Percentiles rank a stretch among this genome's conserved stretches.
Conservation (phyloP, 2,329 filamentous ascomycete species). For the Aspergillus transmontanensis region DNA sequence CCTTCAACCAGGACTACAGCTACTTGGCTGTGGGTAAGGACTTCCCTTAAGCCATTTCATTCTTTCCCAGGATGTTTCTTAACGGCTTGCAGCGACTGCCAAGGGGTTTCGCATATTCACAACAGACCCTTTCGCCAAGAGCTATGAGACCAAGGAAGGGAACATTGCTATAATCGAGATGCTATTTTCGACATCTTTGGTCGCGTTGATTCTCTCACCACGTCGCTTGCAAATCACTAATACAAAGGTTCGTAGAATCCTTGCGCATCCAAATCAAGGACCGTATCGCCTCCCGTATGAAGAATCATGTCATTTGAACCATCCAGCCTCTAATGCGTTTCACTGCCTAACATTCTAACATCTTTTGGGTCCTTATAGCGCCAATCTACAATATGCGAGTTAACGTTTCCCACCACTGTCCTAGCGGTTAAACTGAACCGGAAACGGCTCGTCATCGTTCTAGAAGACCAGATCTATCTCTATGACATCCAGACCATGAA, state of each 20-base stretch:
- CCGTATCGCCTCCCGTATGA: slow-evolving; percentile 5
- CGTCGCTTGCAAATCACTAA: slow-evolving; percentile 94
- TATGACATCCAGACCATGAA: slow-evolving; percentile 99
- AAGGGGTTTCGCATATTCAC: slow-evolving; percentile 96
- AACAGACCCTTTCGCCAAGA: slow-evolving; percentile 93
- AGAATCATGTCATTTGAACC: neutral
- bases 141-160: slow-evolving; percentile 90
- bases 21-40: slow-evolving; percentile 86
- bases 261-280: slow-evolving; percentile 4
- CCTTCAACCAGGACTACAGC: slow-evolving; percentile 98
- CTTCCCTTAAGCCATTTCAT: slow-evolving; percentile 11
- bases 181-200: slow-evolving; percentile 96
- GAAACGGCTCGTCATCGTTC: slow-evolving; percentile 87
- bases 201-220: slow-evolving; percentile 89
- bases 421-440: slow-evolving; percentile 91
- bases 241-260: slow-evolving; percentile 70
- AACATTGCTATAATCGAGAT: slow-evolving; percentile 97
- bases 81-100: slow-evolving; percentile 68
- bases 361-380: slow-evolving; percentile 47
- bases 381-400: slow-evolving; percentile 90
- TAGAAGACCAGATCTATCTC: slow-evolving; percentile 95
- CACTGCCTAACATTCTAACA: neutral
- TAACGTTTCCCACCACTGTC: slow-evolving; percentile 96
- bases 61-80: slow-evolving; percentile 12
- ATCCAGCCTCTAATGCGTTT: neutral